A percentile compares a stretch with the other conserved stretches of the same genome.
Conservation (phyloP, 1,139 yeast genomes). For the Protomyces arabidopsidicola region DNA sequence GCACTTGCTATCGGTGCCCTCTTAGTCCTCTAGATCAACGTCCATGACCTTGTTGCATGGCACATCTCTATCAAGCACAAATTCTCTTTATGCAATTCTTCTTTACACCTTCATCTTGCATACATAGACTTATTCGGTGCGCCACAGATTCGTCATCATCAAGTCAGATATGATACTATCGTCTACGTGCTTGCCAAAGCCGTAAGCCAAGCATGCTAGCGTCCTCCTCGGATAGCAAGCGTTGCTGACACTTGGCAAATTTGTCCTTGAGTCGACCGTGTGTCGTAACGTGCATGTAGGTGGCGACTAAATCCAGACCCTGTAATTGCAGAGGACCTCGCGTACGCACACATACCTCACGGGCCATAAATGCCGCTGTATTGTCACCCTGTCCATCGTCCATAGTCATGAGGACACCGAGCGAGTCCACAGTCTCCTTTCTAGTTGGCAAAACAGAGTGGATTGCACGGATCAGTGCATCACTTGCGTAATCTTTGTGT, state of each 20-base stretch:
- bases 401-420: not conserved
- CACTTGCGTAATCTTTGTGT: not conserved
- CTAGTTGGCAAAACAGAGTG: not conserved
- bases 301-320: not conserved
- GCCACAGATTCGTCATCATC: not conserved
- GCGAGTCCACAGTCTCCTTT: not conserved
- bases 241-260: not conserved
- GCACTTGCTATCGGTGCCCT: not conserved
- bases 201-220: not conserved
- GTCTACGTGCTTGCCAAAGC: conserved; percentile 4
- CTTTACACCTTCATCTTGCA: no score
- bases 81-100: no score
- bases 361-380: not conserved
- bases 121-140: no score
- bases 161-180: not conserved
- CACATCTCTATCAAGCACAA: no score
- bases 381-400: not conserved
- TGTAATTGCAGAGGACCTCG: not conserved
- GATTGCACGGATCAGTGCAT: not conserved
- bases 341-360: not conserved
- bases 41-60: no score
- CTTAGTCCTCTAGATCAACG: not conserved
- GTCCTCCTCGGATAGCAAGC: not conserved
- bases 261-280: conserved; percentile 2
- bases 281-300: conserved; percentile 9